Base-by-base conservation (phyloP, 1,139 yeast genomes). In the Kluyveromyces sp. region DNA sequence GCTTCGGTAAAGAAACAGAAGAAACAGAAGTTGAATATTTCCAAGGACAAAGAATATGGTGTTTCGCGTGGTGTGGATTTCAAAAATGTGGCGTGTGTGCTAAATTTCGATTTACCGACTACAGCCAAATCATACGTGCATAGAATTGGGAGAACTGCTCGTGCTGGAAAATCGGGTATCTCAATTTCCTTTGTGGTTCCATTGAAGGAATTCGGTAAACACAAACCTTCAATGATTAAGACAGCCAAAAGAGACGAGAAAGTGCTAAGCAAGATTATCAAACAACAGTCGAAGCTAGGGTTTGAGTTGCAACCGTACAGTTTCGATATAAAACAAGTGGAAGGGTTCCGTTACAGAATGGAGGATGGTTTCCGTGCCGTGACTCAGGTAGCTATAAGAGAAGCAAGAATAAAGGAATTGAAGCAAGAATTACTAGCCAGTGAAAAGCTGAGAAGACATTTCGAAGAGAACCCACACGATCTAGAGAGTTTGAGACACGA, bases 391-490 rank as follows among this genome's bases (percentile, higher is more conserved):
- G 85, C 96, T 1, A 77, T 94, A 22, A 80, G 97, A 65, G 97
- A 92, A 60, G 97, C 98, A 1, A 78, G 98, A 58, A 77, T 89
- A 45, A 84, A 80, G 61, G 99, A 94, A 63, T 74, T 94, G 62
- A 84, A 85, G 62, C 77, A 82, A 56, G 98, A 94, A 64, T 73
- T 94, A 62, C 70, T 94, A 49, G 79, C 89, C 36, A 84, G 94
- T 52, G 96, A 88, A 51, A 88, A 87, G 59, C 75, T 94, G 60
- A 88, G 88, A 65, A 78, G 96, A 58, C 95, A 88, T 67, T 94
- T 94, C 60, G 96, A 92, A 65, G 98, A 92, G 60, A 92, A 92
- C 62, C 98, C 98, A n/a, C 94, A 87, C 58, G 98, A 94, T 65
- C 73, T 92, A 58, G 80, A 80, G 12, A 79, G 83, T 43, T 76